These are phyloP conservation scores for Penicillium cosmopolitanum DNA, from an alignment of 495 filamentous ascomycete genomes.

Conservation along the genomic window DNA sequence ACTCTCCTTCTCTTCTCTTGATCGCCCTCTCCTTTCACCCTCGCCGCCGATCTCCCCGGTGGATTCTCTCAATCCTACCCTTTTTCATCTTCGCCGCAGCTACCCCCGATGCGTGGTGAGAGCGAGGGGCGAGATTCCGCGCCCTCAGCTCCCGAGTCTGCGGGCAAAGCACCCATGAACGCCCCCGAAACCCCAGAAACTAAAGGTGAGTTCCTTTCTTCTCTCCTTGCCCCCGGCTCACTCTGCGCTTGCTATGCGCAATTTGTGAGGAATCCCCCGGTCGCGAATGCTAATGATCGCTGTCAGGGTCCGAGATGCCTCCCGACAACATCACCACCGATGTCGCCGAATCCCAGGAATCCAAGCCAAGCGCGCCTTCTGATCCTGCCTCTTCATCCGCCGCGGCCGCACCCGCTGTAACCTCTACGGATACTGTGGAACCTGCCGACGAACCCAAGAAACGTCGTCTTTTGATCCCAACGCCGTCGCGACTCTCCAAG, in stretches of 20 bases:
- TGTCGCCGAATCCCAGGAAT: conserved; percentile 31
- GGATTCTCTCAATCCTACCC: conserved; percentile 6
- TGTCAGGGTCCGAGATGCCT: conserved; percentile 36
- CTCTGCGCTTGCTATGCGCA: neutral
- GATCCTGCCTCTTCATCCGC: conserved; percentile 24
- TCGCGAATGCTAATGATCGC: conserved; percentile 20
- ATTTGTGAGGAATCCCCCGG: conserved; percentile 2
- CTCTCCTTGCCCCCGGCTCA: neutral
- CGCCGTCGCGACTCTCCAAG: conserved; percentile 71
- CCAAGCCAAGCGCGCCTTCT: conserved; percentile 30
- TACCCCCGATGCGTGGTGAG: conserved; percentile 43
- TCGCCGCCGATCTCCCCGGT: conserved; percentile 12
- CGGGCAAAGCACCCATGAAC: conserved; percentile 44
- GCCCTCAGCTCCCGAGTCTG: conserved; percentile 34
- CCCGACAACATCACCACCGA: conserved; percentile 32
- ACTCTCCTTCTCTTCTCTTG: conserved; percentile 19
- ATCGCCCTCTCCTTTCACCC: conserved; percentile 4
- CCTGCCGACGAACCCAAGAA: conserved; percentile 51
- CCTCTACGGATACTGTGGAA: conserved; percentile 16
- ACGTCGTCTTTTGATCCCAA: conserved; percentile 58
- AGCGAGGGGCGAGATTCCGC: conserved; percentile 41
- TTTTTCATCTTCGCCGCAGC: conserved; percentile 22
- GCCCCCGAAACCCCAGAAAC: conserved; percentile 32
- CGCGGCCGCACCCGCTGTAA: conserved; percentile 23
- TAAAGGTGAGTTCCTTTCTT: conserved; percentile 20